A percentile compares a stretch with the other conserved stretches of the same genome.
Evolutionary conservation across 2,329 filamentous ascomycete genomes (phyloP).

Genomic region (Lizonia empirigonia): DNA sequence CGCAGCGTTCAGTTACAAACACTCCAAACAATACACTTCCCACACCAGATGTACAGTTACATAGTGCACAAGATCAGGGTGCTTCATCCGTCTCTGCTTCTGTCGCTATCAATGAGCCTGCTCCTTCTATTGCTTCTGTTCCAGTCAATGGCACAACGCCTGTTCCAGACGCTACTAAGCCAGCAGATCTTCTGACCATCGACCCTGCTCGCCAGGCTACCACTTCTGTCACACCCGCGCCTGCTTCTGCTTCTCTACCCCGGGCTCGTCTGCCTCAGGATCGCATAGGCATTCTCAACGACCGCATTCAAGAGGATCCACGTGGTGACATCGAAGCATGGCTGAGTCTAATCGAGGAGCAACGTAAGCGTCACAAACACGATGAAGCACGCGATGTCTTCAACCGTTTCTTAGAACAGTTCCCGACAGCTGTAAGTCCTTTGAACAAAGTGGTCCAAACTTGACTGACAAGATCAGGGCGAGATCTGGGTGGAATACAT

Average conservation of each 20-base stretch:
- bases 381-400: conserved; percentile 82
- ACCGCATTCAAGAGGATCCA: conserved; percentile 88
- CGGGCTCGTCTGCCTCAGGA: conserved; percentile 70
- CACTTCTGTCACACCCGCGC: conserved; percentile 45
- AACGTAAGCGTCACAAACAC: conserved; percentile 79
- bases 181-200: conserved; percentile 37
- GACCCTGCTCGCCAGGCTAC: conserved; percentile 47
- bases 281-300: conserved; percentile 79
- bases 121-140: conserved; percentile 58
- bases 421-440: conserved; percentile 91
- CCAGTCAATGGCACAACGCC: conserved; percentile 53
- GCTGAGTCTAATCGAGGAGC: conserved; percentile 83
- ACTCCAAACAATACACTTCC: conserved; percentile 61
- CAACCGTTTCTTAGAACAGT: conserved; percentile 83
- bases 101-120: conserved; percentile 51
- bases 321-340: conserved; percentile 92
- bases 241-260: conserved; percentile 40
- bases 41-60: conserved; percentile 65
- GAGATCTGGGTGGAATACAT: conserved; percentile 90
- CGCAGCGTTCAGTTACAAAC: conserved; percentile 61
- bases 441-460: conserved; percentile 4
- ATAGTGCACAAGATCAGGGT: conserved; percentile 61
- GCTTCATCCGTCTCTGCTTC: conserved; percentile 47
- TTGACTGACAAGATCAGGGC: conserved; percentile 68
- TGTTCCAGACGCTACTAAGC: conserved; percentile 45